Percentiles rank a stretch among this genome's conserved stretches.
These are phyloP conservation scores for Amoeboaphelidium protococcarum DNA, from an alignment of 371 early-diverging fungal genomes.

Conservation along the genomic window DNA sequence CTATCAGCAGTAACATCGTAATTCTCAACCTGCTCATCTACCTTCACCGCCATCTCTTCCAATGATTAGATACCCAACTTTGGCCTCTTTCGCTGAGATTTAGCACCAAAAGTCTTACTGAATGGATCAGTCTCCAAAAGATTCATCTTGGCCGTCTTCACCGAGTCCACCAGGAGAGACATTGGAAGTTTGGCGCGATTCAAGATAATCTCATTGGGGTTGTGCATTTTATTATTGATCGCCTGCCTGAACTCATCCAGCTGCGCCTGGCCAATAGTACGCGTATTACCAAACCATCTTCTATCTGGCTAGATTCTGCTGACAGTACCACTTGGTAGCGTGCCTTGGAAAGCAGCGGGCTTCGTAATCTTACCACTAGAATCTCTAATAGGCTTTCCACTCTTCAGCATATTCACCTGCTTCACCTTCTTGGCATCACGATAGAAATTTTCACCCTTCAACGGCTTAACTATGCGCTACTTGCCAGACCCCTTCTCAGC, in stretches of 20 bases:
- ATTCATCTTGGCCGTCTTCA: constrained; percentile 41
- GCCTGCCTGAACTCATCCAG: constrained; percentile 72
- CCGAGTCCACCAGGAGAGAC: constrained; percentile 60
- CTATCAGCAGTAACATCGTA: constrained; percentile 48
- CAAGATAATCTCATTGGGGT: constrained; percentile 89
- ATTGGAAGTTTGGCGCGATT: constrained; percentile 91
- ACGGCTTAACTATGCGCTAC: too few relatives aligned
- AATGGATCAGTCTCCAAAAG: constrained; percentile 82
- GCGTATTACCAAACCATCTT: constrained; percentile 94
- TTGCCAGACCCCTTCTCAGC: too few relatives aligned
- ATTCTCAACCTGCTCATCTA: constrained; percentile 27
- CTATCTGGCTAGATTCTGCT: constrained; percentile 73
- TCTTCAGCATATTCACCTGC: constrained; percentile 70
- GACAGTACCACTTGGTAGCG: constrained; percentile 33
- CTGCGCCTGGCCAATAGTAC: constrained; percentile 77
- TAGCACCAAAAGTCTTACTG: constrained; percentile 63
- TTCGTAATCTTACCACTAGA: constrained; percentile 75
- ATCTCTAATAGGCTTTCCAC: constrained; percentile 67
- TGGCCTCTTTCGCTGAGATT: constrained; percentile 81
- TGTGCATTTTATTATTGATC: constrained; percentile 57
- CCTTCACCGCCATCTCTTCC: constrained; percentile 51
- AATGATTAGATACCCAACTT: constrained; percentile 41
- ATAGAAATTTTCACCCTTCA: too few relatives aligned
- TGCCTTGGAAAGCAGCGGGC: constrained; percentile 76
- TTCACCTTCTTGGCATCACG: constrained; percentile 73